Conservation (phyloP, 805 yeast species). For the Wickerhamiella allomyrinae region DNA sequence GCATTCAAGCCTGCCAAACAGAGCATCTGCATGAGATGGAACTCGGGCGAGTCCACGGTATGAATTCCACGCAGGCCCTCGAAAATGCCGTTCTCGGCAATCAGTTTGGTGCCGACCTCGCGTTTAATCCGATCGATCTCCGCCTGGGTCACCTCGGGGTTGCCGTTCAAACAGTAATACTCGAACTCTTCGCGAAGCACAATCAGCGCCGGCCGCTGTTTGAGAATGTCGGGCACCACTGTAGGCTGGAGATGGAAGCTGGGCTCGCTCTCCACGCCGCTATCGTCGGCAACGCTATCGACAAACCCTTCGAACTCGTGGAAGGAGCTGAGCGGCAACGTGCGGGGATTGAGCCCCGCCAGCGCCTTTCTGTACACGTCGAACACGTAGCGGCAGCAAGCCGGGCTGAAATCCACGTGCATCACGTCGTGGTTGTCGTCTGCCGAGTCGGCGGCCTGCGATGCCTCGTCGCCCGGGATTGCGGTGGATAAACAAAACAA, state of each 20-base stretch:
- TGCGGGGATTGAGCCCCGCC: conserved; percentile 31
- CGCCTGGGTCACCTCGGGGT: conserved; percentile 36
- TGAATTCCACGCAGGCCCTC: conserved; percentile 44
- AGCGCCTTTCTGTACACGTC: conserved; percentile 58
- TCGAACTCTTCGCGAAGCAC: conserved; percentile 90
- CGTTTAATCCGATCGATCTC: conserved; percentile 56
- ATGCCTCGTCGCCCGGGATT: conserved; percentile 61
- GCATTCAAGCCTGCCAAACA: conserved; percentile 71
- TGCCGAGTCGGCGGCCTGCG: conserved; percentile 34
- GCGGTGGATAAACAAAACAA: conserved; percentile 80
- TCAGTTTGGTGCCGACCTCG: conserved; percentile 55
- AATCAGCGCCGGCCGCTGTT: conserved; percentile 75
- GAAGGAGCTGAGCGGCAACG: conserved; percentile 11
- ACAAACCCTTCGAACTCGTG: conserved; percentile 11
- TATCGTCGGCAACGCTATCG: conserved; percentile 7
- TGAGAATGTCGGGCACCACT: conserved; percentile 39
- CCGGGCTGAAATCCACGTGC: conserved; percentile 69
- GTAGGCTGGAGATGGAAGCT: conserved; percentile 8
- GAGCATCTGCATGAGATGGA: conserved; percentile 86
- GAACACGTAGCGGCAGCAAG: conserved; percentile 72
- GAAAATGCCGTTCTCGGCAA: conserved; percentile 47
- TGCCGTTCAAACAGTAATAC: conserved; percentile 76
- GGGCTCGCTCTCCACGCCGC: conserved; percentile 5
- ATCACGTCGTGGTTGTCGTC: conserved; percentile 11
- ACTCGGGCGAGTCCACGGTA: conserved; percentile 68